Evolutionary conservation across 1,284 basidiomycete species (phyloP).

Genomic region (Marasmius oreades): DNA sequence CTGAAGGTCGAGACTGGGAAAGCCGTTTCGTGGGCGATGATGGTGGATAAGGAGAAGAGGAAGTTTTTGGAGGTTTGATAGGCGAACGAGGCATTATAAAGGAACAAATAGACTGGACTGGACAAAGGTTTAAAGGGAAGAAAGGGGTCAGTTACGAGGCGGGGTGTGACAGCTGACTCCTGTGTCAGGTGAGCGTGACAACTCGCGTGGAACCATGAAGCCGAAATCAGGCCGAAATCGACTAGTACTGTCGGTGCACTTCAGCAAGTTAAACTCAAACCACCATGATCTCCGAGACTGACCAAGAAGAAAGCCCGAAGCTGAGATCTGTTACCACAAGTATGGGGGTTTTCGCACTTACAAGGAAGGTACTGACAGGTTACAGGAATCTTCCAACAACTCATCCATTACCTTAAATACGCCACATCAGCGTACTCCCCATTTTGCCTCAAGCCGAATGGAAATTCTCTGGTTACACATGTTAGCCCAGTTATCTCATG

Average conservation of each 20-base stretch:
- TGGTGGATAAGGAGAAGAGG: conserved; percentile 1
- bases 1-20: not conserved
- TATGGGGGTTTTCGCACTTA: not conserved
- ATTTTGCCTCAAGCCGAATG: conserved; percentile 46
- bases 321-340: not conserved
- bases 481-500: conserved; percentile 20
- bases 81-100: not conserved
- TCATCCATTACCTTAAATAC: conserved; percentile 47
- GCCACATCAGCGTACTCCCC: conserved; percentile 45
- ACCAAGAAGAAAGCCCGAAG: not conserved
- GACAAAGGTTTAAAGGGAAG: not conserved
- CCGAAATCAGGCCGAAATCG: too few relatives aligned
- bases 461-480: conserved; percentile 39
- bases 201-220: not conserved
- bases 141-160: not conserved
- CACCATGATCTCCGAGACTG: not conserved
- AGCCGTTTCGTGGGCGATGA: not conserved
- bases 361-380: not conserved
- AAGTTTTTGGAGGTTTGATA: not conserved
- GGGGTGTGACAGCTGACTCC: not conserved
- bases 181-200: not conserved
- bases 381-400: conserved; percentile 34
- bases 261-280: not conserved
- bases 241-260: too few relatives aligned
- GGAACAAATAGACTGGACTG: not conserved